Conservation (phyloP, 2,329 filamentous ascomycete species). For the Fusarium sp. region DNA sequence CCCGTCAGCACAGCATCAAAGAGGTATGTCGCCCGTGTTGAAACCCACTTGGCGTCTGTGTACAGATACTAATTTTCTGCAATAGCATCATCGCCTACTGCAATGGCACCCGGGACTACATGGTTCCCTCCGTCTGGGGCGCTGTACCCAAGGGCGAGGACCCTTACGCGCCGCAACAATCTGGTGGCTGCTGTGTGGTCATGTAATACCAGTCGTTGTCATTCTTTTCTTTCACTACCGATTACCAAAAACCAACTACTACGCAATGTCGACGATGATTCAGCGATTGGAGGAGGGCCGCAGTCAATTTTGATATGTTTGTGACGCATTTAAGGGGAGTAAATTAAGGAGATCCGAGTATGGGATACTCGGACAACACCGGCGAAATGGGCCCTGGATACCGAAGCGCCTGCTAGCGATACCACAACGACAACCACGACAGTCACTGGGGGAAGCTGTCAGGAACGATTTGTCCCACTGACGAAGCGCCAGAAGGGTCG, state of each 20-base stretch:
- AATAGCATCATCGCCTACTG: constrained; percentile 95
- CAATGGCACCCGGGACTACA: constrained; percentile 97
- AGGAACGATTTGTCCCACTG: constrained; percentile 26
- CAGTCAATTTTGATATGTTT: constrained; percentile 46
- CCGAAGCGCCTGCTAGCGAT: constrained; percentile 35
- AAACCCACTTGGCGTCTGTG: not conserved
- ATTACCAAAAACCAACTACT: constrained; percentile 45
- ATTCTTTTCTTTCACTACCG: constrained; percentile 42
- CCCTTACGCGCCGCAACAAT: constrained; percentile 97
- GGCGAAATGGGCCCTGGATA: constrained; percentile 39
- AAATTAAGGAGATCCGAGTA: constrained; percentile 35
- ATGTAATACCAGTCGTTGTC: constrained; percentile 70
- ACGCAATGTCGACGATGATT: constrained; percentile 49
- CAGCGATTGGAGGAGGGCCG: constrained; percentile 45
- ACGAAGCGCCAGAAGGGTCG: constrained; percentile 29
- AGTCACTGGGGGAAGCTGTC: constrained; percentile 24
- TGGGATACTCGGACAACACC: constrained; percentile 29
- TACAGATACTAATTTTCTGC: constrained; percentile 25
- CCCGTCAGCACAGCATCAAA: constrained; percentile 93
- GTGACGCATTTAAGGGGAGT: constrained; percentile 42
- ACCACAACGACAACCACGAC: constrained; percentile 34
- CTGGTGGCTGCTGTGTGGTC: constrained; percentile 90
- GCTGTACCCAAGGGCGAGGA: constrained; percentile 94
- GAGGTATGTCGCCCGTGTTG: constrained; percentile 66
- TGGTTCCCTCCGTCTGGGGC: constrained; percentile 98